Conservation (phyloP, 805 yeast genomes). For the Dipodascus albidus region DNA sequence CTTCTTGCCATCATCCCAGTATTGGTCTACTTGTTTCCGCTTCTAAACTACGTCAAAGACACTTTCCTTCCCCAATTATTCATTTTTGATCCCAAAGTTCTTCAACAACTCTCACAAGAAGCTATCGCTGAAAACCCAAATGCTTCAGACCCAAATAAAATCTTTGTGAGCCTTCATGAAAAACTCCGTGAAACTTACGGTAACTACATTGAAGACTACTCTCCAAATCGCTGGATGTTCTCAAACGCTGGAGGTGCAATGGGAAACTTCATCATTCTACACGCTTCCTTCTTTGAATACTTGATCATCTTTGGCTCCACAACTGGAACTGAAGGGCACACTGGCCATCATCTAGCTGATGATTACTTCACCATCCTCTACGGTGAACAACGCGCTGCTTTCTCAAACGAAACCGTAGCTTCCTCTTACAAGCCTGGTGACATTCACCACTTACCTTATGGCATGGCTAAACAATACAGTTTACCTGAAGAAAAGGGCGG, state of each 20-base stretch:
- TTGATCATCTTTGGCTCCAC: slow-evolving; percentile 89
- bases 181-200: slow-evolving; percentile 58
- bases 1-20: background rate
- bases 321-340: slow-evolving; percentile 91
- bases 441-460: slow-evolving; percentile 66
- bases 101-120: slow-evolving; percentile 51
- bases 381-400: slow-evolving; percentile 70
- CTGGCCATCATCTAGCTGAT: slow-evolving; percentile 94
- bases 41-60: slow-evolving; percentile 16
- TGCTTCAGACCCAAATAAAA: slow-evolving; percentile 38
- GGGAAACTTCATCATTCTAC: slow-evolving; percentile 86
- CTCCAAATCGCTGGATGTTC: slow-evolving; percentile 82
- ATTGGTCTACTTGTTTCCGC: background rate
- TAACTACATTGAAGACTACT: slow-evolving; percentile 55
- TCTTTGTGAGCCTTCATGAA: slow-evolving; percentile 52
- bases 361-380: slow-evolving; percentile 86
- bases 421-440: slow-evolving; percentile 81
- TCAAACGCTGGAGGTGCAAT: slow-evolving; percentile 98
- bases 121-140: slow-evolving; percentile 26
- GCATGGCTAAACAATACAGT: slow-evolving; percentile 68
- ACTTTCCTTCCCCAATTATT: slow-evolving; percentile 50
- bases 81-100: slow-evolving; percentile 53
- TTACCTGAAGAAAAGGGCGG: slow-evolving; percentile 60
- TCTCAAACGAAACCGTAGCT: slow-evolving; percentile 48
- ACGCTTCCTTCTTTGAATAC: slow-evolving; percentile 90